A percentile compares a stretch with the other conserved stretches of the same genome.
These are phyloP conservation scores for Arxiozyma bovina DNA, from an alignment of 1,139 yeast genomes.

Conservation along the genomic window DNA sequence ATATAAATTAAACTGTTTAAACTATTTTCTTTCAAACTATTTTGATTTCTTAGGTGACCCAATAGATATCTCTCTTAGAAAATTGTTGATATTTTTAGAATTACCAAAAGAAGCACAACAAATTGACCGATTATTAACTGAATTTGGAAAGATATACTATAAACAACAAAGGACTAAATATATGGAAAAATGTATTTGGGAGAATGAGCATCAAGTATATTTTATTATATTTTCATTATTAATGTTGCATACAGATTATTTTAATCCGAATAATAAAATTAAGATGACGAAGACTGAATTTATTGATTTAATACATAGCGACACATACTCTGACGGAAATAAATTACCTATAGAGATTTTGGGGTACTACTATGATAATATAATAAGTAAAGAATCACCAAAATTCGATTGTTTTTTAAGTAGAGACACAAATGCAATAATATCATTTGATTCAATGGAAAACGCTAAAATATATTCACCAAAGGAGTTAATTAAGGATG, in stretches of 20 bases:
- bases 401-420: conserved; percentile 16
- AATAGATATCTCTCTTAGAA: conserved; percentile 52
- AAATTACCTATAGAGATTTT: conserved; percentile 35
- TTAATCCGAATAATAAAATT: conserved; percentile 52
- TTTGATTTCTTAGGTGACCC: conserved; percentile 47
- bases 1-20: conserved; percentile 34
- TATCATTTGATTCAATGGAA: conserved; percentile 3
- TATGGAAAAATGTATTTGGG: conserved; percentile 23
- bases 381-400: conserved; percentile 47
- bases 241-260: conserved; percentile 61
- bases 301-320: conserved; percentile 35
- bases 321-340: conserved; percentile 33
- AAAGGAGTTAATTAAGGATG: conserved; percentile 6
- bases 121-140: conserved; percentile 53
- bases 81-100: conserved; percentile 45
- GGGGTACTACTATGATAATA: conserved; percentile 55
- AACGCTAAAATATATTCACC: conserved; percentile 9
- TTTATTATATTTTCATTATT: conserved; percentile 51
- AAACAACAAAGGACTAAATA: conserved; percentile 27
- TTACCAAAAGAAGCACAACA: conserved; percentile 65
- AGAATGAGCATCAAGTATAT: conserved; percentile 37
- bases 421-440: neutral
- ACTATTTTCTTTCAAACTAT: conserved; percentile 32
- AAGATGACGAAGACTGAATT: conserved; percentile 59
- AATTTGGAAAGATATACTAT: conserved; percentile 44